phyloP scores from a whole-genome alignment of 2,329 filamentous ascomycete species.

The Phoma herbarum region DNA sequence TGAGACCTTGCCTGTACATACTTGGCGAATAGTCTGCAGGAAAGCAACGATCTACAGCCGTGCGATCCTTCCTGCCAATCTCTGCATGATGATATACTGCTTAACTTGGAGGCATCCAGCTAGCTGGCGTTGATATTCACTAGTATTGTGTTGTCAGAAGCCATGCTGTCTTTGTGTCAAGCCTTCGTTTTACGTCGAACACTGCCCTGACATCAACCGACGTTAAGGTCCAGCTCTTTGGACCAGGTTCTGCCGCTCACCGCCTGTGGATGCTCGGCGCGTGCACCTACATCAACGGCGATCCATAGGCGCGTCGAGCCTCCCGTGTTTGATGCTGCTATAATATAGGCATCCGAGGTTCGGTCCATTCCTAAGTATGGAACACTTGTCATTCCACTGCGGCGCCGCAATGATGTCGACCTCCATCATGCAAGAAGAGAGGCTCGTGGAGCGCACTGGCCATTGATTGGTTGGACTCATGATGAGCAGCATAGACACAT shows the following conservation, averaged over 20 bases:
- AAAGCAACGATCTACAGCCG: background rate
- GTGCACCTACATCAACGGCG: constrained; percentile 13
- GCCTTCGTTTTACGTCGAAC: too few species aligned
- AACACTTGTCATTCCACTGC: constrained; percentile 21
- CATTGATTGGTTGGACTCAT: constrained; percentile 36
- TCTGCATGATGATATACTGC: background rate
- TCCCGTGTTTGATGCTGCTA: background rate
- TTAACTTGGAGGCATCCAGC: too few species aligned
- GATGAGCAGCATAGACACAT: constrained; percentile 26
- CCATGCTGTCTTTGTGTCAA: background rate
- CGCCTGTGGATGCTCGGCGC: constrained; percentile 20
- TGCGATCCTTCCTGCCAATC: background rate
- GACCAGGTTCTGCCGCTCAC: constrained; percentile 19
- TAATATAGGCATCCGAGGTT: constrained; percentile 19
- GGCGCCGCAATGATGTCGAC: constrained; percentile 33
- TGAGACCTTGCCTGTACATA: background rate
- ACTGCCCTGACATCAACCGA: constrained; percentile 12
- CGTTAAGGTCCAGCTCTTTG: constrained; percentile 8
- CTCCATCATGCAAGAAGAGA: constrained; percentile 28
- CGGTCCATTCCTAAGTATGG: constrained; percentile 12
- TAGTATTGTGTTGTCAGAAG: background rate
- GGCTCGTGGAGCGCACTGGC: constrained; percentile 38
- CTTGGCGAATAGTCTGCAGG: background rate
- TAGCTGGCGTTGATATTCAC: background rate
- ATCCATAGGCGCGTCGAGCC: constrained; percentile 10